Evolutionary conservation across 306 rosid genomes (phyloP).

Genomic region (Cicer arietinum): DNA sequence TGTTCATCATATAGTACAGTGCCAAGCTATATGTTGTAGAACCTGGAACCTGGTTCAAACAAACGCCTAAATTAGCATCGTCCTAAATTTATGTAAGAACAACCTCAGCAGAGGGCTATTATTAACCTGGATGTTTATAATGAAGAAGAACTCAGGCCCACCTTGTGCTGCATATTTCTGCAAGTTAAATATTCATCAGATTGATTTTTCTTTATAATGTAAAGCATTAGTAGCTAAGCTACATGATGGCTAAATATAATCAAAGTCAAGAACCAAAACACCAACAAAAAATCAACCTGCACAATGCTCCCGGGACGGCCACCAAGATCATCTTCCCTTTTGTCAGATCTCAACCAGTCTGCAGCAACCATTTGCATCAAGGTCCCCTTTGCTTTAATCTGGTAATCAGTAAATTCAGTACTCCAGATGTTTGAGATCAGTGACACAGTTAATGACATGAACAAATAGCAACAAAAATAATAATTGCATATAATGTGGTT

Average conservation of each 20-base stretch:
- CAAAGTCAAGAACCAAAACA: constrained; percentile 39
- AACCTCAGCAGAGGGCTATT: constrained; percentile 14
- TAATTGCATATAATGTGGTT: neutral
- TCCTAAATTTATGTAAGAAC: constrained; percentile 21
- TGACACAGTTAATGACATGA: constrained; percentile 22
- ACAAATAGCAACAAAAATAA: constrained; percentile 30
- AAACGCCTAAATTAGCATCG: constrained; percentile 30
- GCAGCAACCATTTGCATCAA: constrained; percentile 93
- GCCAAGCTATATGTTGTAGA: constrained; percentile 75
- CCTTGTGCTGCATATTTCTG: constrained; percentile 86
- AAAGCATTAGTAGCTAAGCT: constrained; percentile 37
- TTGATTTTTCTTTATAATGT: constrained; percentile 35
- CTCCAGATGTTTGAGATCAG: constrained; percentile 35
- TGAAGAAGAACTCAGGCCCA: constrained; percentile 86
- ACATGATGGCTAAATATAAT: constrained; percentile 32
- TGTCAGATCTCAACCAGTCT: constrained; percentile 91
- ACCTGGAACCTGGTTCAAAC: constrained; percentile 76
- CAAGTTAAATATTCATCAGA: constrained; percentile 37
- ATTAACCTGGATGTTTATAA: constrained; percentile 83
- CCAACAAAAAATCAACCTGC: constrained; percentile 61
- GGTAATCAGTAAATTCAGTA: constrained; percentile 41
- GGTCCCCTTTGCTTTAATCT: constrained; percentile 86
- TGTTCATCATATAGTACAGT: constrained; percentile 80
- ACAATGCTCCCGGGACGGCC: constrained; percentile 82
- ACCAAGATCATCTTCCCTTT: constrained; percentile 88